Evolutionary conservation across 2,329 filamentous ascomycete species (phyloP).

Genomic region (Aspergillus tubingensis): DNA sequence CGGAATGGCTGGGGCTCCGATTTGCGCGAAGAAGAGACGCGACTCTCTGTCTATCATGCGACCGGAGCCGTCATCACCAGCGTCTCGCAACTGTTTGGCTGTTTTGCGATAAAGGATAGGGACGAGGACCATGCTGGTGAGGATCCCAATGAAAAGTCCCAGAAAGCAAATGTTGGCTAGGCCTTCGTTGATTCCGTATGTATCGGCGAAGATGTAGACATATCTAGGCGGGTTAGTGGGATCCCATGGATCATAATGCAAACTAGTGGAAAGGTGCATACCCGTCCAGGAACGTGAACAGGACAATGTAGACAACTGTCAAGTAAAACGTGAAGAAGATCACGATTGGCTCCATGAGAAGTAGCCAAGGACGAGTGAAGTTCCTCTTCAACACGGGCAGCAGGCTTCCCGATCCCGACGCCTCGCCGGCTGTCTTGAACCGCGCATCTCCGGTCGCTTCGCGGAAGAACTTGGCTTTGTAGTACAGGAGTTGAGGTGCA

Average conservation of each 20-base stretch:
- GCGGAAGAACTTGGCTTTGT: slow-evolving; percentile 45
- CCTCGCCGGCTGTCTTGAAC: slow-evolving; percentile 50
- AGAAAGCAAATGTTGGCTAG: slow-evolving; percentile 51
- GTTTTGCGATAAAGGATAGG: slow-evolving; percentile 52
- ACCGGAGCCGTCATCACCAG: slow-evolving; percentile 16
- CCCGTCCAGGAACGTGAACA: slow-evolving; percentile 44
- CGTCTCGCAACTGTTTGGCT: slow-evolving; percentile 35
- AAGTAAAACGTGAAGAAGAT: slow-evolving; percentile 28
- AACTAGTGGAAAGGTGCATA: not conserved
- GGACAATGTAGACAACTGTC: slow-evolving; percentile 32
- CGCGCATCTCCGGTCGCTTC: slow-evolving; percentile 46
- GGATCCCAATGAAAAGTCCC: slow-evolving; percentile 48
- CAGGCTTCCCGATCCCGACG: not conserved
- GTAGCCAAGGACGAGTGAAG: slow-evolving; percentile 11
- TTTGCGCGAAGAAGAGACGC: slow-evolving; percentile 55
- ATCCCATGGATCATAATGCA: not conserved
- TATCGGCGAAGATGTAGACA: slow-evolving; percentile 53
- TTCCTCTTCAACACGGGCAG: not conserved
- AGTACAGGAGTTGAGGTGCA: slow-evolving; percentile 45
- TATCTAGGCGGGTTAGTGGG: slow-evolving; percentile 28
- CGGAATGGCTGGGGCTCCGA: slow-evolving; percentile 53
- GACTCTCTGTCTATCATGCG: slow-evolving; percentile 46
- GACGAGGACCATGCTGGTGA: slow-evolving; percentile 39
- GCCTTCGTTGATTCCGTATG: slow-evolving; percentile 50
- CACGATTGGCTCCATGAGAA: slow-evolving; percentile 31